A percentile compares a stretch with the other conserved stretches of the same genome.
Conservation (phyloP, 768 basidiomycete genomes). For the Pleurotus cornucopiae region DNA sequence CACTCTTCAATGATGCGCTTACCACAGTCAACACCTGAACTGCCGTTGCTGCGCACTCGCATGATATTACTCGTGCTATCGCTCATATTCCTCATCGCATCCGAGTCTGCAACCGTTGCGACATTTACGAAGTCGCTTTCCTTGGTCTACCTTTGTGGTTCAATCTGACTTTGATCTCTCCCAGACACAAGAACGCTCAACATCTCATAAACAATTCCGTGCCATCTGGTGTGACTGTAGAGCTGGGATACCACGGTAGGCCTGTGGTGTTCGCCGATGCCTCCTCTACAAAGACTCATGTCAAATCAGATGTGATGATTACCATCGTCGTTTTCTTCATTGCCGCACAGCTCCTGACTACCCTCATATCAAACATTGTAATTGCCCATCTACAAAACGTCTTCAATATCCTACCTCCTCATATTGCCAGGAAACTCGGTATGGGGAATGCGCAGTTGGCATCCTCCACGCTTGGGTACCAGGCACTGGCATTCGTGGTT, state of each 20-base stretch:
- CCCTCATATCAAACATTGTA: slow-evolving; percentile 8
- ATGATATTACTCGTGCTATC: slow-evolving; percentile 6
- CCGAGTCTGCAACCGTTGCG: slow-evolving; percentile 11
- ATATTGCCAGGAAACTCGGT: slow-evolving; percentile 9
- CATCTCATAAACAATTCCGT: slow-evolving; percentile 10
- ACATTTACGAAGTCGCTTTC: slow-evolving; percentile 14
- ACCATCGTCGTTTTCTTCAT: slow-evolving; percentile 13
- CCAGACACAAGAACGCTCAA: slow-evolving; percentile 11
- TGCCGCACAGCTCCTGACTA: slow-evolving; percentile 10
- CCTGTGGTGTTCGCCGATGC: not conserved
- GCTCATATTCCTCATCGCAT: slow-evolving; percentile 11
- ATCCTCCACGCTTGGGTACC: slow-evolving; percentile 10
- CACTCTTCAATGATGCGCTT: not conserved
- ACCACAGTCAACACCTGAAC: slow-evolving; percentile 7
- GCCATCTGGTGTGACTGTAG: slow-evolving; percentile 11
- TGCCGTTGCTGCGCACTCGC: slow-evolving; percentile 11
- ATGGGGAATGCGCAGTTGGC: slow-evolving; percentile 5
- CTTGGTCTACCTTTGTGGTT: too few species aligned
- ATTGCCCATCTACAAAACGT: slow-evolving; percentile 14
- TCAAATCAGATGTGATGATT: slow-evolving; percentile 9
- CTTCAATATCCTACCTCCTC: slow-evolving; percentile 11
- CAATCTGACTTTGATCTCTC: too few species aligned
- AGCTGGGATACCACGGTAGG: slow-evolving; percentile 11
- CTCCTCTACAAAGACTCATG: too few species aligned
- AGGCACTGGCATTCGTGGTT: slow-evolving; percentile 8